A percentile compares a stretch with the other conserved stretches of the same genome.
Conservation (phyloP, 306 rosid genomes). For the Casuarina glauca region DNA sequence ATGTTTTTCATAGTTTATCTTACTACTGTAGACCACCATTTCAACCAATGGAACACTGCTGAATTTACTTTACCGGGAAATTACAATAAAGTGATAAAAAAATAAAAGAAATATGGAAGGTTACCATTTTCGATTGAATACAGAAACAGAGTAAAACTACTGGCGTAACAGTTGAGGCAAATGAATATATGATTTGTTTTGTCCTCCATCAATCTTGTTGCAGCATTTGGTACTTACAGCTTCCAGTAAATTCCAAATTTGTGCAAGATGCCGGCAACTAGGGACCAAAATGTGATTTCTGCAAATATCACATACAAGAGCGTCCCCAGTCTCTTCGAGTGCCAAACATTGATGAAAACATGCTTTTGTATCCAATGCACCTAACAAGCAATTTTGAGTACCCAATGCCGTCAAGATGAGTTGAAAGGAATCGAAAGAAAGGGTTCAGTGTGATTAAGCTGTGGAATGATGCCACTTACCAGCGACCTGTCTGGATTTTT, state of each 20-base stretch:
- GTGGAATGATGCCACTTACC: conserved; percentile 36
- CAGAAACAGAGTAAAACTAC: too few species aligned
- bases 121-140: too few species aligned
- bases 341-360: conserved; percentile 68
- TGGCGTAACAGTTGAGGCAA: too few species aligned
- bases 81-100: too few species aligned
- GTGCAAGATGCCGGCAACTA: conserved; percentile 81
- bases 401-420: neutral
- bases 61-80: too few species aligned
- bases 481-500: conserved; percentile 42
- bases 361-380: conserved; percentile 70
- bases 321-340: conserved; percentile 71
- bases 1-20: too few species aligned
- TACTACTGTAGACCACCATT: too few species aligned
- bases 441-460: neutral
- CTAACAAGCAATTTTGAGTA: conserved; percentile 31
- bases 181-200: too few species aligned
- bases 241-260: conserved; percentile 76
- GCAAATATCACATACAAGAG: conserved; percentile 79
- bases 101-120: too few species aligned
- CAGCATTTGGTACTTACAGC: conserved; percentile 35
- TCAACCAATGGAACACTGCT: too few species aligned
- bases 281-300: conserved; percentile 74
- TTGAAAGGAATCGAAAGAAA: conserved; percentile 2
- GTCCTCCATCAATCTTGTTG: neutral